A percentile compares a stretch with the other conserved stretches of the same genome.
Conservation (phyloP, 345 rosid genomes). For the Mangifera indica region DNA sequence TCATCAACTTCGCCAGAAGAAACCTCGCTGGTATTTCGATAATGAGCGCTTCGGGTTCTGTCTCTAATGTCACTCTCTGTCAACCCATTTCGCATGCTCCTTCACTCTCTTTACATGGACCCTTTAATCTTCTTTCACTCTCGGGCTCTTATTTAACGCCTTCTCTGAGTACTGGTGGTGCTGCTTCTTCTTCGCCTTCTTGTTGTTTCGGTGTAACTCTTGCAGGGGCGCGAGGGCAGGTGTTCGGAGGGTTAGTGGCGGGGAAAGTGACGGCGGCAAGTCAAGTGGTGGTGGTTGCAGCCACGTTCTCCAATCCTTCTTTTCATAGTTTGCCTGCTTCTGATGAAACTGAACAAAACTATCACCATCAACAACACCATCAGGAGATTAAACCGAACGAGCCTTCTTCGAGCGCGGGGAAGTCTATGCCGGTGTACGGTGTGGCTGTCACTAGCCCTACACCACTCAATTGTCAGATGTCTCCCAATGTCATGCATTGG, state of each 20-base stretch:
- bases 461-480: constrained; percentile 28
- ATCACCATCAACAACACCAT: neutral
- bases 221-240: constrained; percentile 46
- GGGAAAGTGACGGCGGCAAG: constrained; percentile 45
- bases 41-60: constrained; percentile 45
- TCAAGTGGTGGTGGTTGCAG: constrained; percentile 39
- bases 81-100: constrained; percentile 39
- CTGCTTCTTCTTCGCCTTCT: neutral
- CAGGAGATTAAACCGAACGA: constrained; percentile 25
- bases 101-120: constrained; percentile 38
- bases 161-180: neutral
- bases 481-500: constrained; percentile 37
- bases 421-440: constrained; percentile 25
- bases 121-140: constrained; percentile 43
- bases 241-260: constrained; percentile 50
- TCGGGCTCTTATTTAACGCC: constrained; percentile 33
- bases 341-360: neutral
- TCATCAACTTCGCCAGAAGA: constrained; percentile 35
- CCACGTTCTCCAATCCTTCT: constrained; percentile 33
- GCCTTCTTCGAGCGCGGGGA: constrained; percentile 14
- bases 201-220: constrained; percentile 46
- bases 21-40: constrained; percentile 32
- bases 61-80: constrained; percentile 45
- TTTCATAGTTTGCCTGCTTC: constrained; percentile 29
- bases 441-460: constrained; percentile 16